A percentile compares a stretch with the other conserved stretches of the same genome.
phyloP scores from a whole-genome alignment of 371 early-diverging fungal species.

The Circinella minor region DNA sequence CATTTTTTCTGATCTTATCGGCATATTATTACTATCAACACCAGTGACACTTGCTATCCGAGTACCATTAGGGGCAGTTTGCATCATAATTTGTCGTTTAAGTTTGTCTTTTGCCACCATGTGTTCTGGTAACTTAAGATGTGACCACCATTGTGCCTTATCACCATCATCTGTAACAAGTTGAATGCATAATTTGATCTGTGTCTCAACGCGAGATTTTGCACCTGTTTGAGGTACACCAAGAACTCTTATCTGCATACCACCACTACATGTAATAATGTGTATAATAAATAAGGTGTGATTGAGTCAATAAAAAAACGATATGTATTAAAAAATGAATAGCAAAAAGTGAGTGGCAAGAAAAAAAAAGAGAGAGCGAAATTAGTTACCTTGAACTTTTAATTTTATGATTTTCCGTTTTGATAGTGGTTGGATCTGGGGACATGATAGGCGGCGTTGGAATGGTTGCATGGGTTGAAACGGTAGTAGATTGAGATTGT shows the following conservation, averaged over 20 bases:
- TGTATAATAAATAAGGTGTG: background rate
- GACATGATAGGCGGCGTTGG: conserved; percentile 10
- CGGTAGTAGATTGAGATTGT: background rate
- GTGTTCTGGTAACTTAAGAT: conserved; percentile 83
- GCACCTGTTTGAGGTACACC: conserved; percentile 85
- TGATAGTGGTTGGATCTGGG: background rate
- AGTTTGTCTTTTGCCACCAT: conserved; percentile 81
- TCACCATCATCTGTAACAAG: conserved; percentile 81
- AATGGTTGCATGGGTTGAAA: conserved; percentile 11
- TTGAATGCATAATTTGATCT: conserved; percentile 89
- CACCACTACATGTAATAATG: conserved; percentile 2
- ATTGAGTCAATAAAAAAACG: too few relatives aligned
- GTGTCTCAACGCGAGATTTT: conserved; percentile 93
- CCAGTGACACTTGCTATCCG: conserved; percentile 25
- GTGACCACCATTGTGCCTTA: conserved; percentile 82
- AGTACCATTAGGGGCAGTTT: conserved; percentile 28
- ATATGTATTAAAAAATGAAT: too few relatives aligned
- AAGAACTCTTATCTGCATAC: conserved; percentile 63
- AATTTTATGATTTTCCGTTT: conserved; percentile 10
- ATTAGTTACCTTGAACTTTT: conserved; percentile 12
- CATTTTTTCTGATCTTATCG: conserved; percentile 41
- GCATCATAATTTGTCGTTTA: conserved; percentile 26
- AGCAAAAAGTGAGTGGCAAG: background rate
- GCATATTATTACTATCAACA: conserved; percentile 25
- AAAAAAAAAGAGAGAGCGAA: background rate